phyloP scores from a whole-genome alignment of 306 rosid genomes.

The Benincasa hispida region DNA sequence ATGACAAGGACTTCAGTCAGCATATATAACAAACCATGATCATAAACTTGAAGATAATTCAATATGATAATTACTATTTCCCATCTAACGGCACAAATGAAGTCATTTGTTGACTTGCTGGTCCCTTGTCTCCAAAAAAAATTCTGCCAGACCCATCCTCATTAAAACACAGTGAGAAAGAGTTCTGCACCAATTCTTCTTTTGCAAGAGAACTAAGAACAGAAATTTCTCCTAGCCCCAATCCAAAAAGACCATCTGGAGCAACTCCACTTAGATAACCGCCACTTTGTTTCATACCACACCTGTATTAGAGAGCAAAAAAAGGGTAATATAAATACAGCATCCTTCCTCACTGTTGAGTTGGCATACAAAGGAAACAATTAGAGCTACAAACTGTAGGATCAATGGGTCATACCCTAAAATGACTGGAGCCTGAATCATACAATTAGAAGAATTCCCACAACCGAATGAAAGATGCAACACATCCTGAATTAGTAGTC shows the following conservation, averaged over 20 bases:
- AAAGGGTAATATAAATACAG: background rate
- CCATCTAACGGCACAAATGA: slow-evolving; percentile 62
- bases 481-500: slow-evolving; percentile 77
- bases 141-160: slow-evolving; percentile 73
- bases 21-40: background rate
- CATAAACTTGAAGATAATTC: background rate
- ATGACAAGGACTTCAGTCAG: background rate
- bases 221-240: slow-evolving; percentile 79
- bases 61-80: slow-evolving; percentile 32
- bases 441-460: slow-evolving; percentile 25
- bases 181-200: slow-evolving; percentile 57
- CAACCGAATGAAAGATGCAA: slow-evolving; percentile 60
- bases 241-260: slow-evolving; percentile 88
- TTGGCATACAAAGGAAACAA: background rate
- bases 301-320: slow-evolving; percentile 31
- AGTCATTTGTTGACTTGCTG: slow-evolving; percentile 57
- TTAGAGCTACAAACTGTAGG: slow-evolving; percentile 8
- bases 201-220: slow-evolving; percentile 77
- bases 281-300: slow-evolving; percentile 98
- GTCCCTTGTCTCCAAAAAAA: slow-evolving; percentile 80
- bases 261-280: slow-evolving; percentile 83
- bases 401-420: slow-evolving; percentile 47
- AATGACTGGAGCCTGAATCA: slow-evolving; percentile 61
- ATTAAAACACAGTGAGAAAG: slow-evolving; percentile 73
- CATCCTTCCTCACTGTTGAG: background rate